These are phyloP conservation scores for Austropuccinia psidii DNA, from an alignment of 1,284 basidiomycete genomes.

Conservation along the genomic window DNA sequence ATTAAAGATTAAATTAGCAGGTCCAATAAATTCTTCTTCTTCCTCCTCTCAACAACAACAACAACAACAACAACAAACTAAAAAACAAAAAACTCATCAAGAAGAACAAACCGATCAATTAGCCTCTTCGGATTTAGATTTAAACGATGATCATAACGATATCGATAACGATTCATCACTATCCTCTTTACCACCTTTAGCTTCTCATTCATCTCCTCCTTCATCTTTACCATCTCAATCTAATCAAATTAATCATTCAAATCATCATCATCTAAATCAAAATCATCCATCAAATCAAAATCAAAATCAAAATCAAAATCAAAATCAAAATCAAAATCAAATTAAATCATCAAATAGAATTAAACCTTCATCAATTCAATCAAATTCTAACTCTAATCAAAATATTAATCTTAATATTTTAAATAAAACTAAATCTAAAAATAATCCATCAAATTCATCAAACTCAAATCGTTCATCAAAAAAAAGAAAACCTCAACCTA, in stretches of 20 bases:
- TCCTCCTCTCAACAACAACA: not conserved
- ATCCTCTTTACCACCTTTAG: not conserved
- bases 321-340: not conserved
- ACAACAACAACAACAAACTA: not conserved
- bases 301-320: not conserved
- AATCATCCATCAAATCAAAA: not conserved
- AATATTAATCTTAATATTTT: no score
- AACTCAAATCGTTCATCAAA: not conserved
- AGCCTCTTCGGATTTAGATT: conserved; percentile 19
- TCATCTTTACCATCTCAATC: not conserved
- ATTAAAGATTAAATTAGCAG: conserved; percentile 29
- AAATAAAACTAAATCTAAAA: no score
- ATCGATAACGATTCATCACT: not conserved
- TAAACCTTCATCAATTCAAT: not conserved
- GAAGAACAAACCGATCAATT: conserved; percentile 33
- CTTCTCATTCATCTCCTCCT: not conserved
- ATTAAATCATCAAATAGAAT: not conserved
- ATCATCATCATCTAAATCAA: not conserved
- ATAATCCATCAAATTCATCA: not conserved
- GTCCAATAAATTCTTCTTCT: no score
- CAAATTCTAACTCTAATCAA: not conserved
- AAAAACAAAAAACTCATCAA: not conserved
- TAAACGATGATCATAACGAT: not conserved
- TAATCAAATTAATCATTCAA: not conserved
- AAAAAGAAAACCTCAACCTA: not conserved